Conservation (phyloP, 2,329 filamentous ascomycete species). For the Diplodia seriata region DNA sequence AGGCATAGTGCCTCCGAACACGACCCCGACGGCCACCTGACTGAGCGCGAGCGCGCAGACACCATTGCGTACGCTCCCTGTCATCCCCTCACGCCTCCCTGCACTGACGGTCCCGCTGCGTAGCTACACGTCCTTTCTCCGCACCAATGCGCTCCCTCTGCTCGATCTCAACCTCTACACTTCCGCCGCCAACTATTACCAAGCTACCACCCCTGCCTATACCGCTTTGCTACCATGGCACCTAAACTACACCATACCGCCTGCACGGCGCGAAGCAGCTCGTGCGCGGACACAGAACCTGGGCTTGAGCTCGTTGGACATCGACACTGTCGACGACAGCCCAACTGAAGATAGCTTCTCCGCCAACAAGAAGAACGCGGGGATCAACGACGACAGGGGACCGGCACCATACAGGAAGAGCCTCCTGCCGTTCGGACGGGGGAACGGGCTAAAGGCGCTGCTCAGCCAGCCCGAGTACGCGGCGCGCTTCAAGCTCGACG, state of each 20-base stretch:
- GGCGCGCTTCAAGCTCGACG: slow-evolving; percentile 77
- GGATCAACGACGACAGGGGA: slow-evolving; percentile 45
- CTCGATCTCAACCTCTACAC: slow-evolving; percentile 89
- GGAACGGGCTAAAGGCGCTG: slow-evolving; percentile 65
- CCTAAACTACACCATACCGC: slow-evolving; percentile 84
- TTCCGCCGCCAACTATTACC: slow-evolving; percentile 84
- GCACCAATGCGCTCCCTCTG: slow-evolving; percentile 76
- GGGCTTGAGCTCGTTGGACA: slow-evolving; percentile 55
- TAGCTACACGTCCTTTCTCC: slow-evolving; percentile 69
- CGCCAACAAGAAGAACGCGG: slow-evolving; percentile 47
- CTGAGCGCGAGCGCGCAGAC: slow-evolving; percentile 46
- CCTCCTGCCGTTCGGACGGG: slow-evolving; percentile 59
- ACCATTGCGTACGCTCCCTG: slow-evolving; percentile 49
- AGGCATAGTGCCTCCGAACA: slow-evolving; percentile 39
- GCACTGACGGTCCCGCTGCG: slow-evolving; percentile 5
- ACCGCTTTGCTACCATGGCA: slow-evolving; percentile 83
- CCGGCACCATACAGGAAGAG: slow-evolving; percentile 46
- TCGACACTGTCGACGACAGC: slow-evolving; percentile 49
- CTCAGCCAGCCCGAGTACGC: slow-evolving; percentile 73
- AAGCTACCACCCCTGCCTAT: slow-evolving; percentile 79
- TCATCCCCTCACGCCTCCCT: slow-evolving; percentile 32
- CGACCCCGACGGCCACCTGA: slow-evolving; percentile 43
- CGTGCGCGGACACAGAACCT: slow-evolving; percentile 67
- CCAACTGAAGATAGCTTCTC: slow-evolving; percentile 39
- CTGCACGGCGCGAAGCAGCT: slow-evolving; percentile 73